Conservation (phyloP, 1,139 yeast species). For the Sugiyamaella pinicola region DNA sequence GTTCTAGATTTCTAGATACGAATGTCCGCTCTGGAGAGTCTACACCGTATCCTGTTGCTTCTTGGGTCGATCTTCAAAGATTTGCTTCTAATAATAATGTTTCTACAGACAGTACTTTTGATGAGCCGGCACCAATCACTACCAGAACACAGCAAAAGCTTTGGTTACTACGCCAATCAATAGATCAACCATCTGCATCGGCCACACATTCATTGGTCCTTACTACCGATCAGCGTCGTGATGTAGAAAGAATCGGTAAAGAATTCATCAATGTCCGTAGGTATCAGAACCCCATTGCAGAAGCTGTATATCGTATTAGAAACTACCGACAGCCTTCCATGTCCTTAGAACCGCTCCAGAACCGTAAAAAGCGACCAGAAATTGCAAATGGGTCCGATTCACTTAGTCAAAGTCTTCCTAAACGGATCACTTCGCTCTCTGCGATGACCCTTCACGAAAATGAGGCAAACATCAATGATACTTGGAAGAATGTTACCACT, state of each 20-base stretch:
- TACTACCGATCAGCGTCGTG: conserved; percentile 59
- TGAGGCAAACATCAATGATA: neutral
- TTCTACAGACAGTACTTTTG: neutral
- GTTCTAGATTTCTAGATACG: conserved; percentile 8
- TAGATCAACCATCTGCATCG: conserved; percentile 43
- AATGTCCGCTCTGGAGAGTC: conserved; percentile 11
- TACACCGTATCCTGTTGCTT: conserved; percentile 22
- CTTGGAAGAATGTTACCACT: conserved; percentile 23
- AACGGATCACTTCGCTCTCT: conserved; percentile 29
- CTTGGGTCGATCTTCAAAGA: conserved; percentile 29
- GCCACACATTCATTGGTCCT: conserved; percentile 21
- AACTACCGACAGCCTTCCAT: conserved; percentile 25
- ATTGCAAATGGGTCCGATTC: conserved; percentile 13
- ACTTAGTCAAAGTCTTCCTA: conserved; percentile 32
- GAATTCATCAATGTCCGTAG: conserved; percentile 73
- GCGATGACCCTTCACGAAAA: conserved; percentile 28
- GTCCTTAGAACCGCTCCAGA: conserved; percentile 4
- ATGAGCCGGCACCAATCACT: conserved; percentile 31
- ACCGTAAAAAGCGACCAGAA: conserved; percentile 10
- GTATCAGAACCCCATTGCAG: conserved; percentile 67
- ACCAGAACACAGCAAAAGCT: conserved; percentile 80
- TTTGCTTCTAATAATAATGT: conserved; percentile 6
- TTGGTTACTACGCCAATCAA: conserved; percentile 80
- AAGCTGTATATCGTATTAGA: conserved; percentile 53
- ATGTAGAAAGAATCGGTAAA: conserved; percentile 71